A percentile compares a stretch with the other conserved stretches of the same genome.
Conservation (phyloP, 768 basidiomycete genomes). For the Lyophyllum shimeji region DNA sequence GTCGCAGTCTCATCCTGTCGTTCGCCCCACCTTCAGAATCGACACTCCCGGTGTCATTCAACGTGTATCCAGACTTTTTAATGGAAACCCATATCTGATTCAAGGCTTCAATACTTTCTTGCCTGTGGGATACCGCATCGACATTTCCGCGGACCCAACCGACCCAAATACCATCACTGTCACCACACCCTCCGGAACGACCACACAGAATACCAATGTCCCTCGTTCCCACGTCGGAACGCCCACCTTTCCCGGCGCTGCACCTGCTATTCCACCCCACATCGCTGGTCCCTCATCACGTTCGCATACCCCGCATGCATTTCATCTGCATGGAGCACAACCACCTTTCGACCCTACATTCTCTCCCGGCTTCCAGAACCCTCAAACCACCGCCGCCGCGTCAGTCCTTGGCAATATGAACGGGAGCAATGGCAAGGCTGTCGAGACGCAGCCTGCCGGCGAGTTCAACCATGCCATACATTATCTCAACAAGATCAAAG, state of each 20-base stretch:
- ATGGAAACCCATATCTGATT: constrained; percentile 86
- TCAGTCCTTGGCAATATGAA: constrained; percentile 64
- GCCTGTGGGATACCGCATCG: constrained; percentile 92
- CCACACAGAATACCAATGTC: constrained; percentile 59
- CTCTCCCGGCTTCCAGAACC: constrained; percentile 45
- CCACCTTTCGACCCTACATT: constrained; percentile 39
- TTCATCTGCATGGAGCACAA: constrained; percentile 35
- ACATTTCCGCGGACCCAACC: constrained; percentile 69
- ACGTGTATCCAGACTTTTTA: constrained; percentile 90
- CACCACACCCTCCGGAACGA: constrained; percentile 75
- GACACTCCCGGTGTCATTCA: constrained; percentile 98
- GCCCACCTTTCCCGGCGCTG: constrained; percentile 32
- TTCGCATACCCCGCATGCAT: constrained; percentile 53
- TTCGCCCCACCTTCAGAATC: constrained; percentile 55
- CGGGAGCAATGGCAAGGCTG: constrained; percentile 46
- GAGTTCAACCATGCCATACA: constrained; percentile 95
- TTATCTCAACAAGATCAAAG: constrained; percentile 98
- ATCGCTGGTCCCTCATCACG: constrained; percentile 47
- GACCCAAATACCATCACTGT: constrained; percentile 78
- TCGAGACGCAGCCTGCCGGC: constrained; percentile 52
- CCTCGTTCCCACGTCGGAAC: constrained; percentile 27
- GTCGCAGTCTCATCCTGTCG: background rate
- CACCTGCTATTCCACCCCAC: constrained; percentile 26
- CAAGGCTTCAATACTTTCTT: constrained; percentile 99
- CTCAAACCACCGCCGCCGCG: constrained; percentile 59